A percentile compares a stretch with the other conserved stretches of the same genome.
These are phyloP conservation scores for Colletotrichum truncatum DNA, from an alignment of 2,329 filamentous ascomycete genomes.

Conservation along the genomic window DNA sequence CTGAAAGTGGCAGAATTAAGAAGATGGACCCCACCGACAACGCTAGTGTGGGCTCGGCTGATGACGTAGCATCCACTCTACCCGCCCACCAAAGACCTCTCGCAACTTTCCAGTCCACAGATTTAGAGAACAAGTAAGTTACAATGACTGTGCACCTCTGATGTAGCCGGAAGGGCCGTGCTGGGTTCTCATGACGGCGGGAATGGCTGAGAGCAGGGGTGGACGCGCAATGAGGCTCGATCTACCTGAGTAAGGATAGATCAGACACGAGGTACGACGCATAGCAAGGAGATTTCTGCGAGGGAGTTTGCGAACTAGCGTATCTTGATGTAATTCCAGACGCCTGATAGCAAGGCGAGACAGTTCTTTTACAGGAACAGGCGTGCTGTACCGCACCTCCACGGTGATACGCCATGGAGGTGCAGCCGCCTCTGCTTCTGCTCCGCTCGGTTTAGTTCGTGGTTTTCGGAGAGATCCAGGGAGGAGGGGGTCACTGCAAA, in stretches of 20 bases:
- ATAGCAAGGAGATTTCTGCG: neutral
- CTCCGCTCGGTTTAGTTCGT: neutral
- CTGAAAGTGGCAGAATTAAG: constrained; percentile 15
- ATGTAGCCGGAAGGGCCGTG: constrained; percentile 14
- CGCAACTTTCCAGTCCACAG: neutral
- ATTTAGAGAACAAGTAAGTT: constrained; percentile 4
- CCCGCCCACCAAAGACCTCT: constrained; percentile 9
- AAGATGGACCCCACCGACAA: neutral
- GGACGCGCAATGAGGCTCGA: constrained; percentile 29
- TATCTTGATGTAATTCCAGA: constrained; percentile 11
- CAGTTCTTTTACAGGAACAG: constrained; percentile 11
- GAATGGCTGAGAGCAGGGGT: constrained; percentile 4
- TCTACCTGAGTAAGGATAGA: constrained; percentile 16
- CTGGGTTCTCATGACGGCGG: constrained; percentile 21
- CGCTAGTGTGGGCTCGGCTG: constrained; percentile 18
- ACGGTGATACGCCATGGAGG: constrained; percentile 1
- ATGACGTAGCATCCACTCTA: constrained; percentile 29
- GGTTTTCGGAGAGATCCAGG: neutral
- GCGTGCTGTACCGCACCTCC: neutral
- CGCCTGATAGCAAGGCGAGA: constrained; percentile 6
- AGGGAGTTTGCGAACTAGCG: neutral
- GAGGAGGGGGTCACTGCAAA: constrained; percentile 7
- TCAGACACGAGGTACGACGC: constrained; percentile 6
- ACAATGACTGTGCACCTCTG: neutral
- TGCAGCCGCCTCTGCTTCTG: neutral